Conservation (phyloP, 495 filamentous ascomycete species). For the Glutinoglossum americanum region DNA sequence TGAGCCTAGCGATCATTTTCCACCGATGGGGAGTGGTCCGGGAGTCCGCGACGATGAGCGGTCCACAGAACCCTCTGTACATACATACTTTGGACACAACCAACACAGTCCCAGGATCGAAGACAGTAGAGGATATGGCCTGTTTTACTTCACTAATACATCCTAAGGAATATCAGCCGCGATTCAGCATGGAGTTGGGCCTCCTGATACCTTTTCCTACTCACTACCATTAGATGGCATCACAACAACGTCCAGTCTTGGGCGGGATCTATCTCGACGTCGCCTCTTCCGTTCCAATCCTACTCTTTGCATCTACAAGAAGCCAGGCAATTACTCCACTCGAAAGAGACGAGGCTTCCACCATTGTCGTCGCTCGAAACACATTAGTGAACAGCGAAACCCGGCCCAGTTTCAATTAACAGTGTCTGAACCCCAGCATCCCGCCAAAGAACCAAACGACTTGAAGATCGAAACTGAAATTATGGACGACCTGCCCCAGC, state of each 20-base stretch:
- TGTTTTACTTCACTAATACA: neutral
- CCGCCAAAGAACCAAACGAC: neutral
- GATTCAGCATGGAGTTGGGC: neutral
- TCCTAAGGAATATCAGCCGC: neutral
- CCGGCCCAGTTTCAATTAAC: neutral
- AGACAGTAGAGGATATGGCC: neutral
- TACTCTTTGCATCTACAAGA: neutral
- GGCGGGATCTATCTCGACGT: neutral
- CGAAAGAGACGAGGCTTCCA: neutral
- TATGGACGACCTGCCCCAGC: neutral
- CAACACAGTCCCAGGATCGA: neutral
- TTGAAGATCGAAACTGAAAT: neutral
- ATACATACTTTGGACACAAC: too few species aligned
- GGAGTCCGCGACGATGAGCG: too few species aligned
- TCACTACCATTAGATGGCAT: neutral
- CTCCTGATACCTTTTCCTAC: neutral
- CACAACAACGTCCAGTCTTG: neutral
- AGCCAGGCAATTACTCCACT: neutral
- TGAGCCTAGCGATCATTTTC: too few species aligned
- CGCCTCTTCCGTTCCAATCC: neutral
- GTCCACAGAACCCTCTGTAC: too few species aligned
- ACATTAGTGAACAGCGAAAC: neutral
- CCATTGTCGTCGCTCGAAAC: neutral
- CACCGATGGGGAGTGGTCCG: too few species aligned
- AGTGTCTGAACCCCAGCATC: neutral